Conservation (phyloP, 768 basidiomycete species). For the Trametes sanguinea region DNA sequence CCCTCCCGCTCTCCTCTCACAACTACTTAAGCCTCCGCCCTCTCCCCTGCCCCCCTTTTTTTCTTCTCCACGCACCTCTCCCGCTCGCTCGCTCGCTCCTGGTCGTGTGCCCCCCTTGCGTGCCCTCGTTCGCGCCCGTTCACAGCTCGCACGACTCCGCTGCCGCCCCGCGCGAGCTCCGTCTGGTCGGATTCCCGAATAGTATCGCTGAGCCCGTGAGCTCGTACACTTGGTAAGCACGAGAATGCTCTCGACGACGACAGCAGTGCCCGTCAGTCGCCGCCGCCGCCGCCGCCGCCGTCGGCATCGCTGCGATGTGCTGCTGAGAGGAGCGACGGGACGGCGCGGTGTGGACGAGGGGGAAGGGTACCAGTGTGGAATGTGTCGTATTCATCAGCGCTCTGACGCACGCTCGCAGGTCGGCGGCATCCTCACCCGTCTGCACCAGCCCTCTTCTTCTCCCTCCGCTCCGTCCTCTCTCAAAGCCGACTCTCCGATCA, state of each 20-base stretch:
- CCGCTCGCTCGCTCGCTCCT: not conserved
- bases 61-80: not conserved
- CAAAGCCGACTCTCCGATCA: conserved; percentile 4
- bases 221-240: conserved; percentile 3
- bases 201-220: too few relatives aligned
- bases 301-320: too few relatives aligned
- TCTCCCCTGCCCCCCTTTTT: conserved; percentile 3
- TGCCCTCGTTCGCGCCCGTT: not conserved
- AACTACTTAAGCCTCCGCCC: not conserved
- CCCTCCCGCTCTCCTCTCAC: conserved; percentile 1
- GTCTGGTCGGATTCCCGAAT: too few relatives aligned
- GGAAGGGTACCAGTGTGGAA: too few relatives aligned
- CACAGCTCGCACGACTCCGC: not conserved
- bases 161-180: too few relatives aligned
- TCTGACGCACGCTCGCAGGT: conserved; percentile 3
- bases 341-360: too few relatives aligned
- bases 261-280: not conserved
- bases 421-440: not conserved
- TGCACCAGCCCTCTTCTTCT: not conserved
- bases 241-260: conserved; percentile 10
- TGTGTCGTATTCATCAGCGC: not conserved
- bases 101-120: conserved; percentile 7
- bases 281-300: not conserved
- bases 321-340: too few relatives aligned
- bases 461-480: not conserved